These are phyloP conservation scores for Boletellus ananiceps DNA, from an alignment of 768 basidiomycete species.

Conservation along the genomic window DNA sequence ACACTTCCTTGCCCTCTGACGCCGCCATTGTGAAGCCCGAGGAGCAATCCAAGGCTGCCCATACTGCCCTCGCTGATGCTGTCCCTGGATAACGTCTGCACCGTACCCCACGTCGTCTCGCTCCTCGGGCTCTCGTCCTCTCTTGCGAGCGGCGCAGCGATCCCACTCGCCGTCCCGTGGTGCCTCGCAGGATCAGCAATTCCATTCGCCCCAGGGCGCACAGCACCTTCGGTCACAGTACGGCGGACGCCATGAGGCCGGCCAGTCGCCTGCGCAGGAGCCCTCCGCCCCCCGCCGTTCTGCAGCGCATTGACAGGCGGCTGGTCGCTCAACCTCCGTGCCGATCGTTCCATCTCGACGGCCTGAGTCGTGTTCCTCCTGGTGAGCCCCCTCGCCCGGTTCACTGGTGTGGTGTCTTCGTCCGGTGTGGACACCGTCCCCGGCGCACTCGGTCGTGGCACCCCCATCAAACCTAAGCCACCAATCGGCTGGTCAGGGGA, in stretches of 20 bases:
- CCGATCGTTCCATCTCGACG: conserved; percentile 15
- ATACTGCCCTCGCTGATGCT: conserved; percentile 22
- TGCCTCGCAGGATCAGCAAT: conserved; percentile 2
- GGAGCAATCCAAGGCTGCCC: conserved; percentile 26
- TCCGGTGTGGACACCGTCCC: conserved; percentile 27
- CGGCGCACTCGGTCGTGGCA: conserved; percentile 16
- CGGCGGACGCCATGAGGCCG: conserved; percentile 20
- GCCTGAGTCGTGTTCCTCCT: conserved; percentile 26
- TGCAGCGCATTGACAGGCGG: conserved; percentile 8
- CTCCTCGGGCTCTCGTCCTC: conserved; percentile 29
- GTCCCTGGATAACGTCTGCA: conserved; percentile 21
- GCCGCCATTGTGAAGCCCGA: conserved; percentile 31
- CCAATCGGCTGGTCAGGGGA: conserved; percentile 25
- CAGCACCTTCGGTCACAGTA: conserved; percentile 14
- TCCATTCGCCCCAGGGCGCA: conserved; percentile 8
- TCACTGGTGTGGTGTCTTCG: conserved; percentile 26
- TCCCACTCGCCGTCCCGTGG: conserved; percentile 8
- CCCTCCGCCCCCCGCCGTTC: conserved; percentile 19
- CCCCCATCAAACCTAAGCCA: conserved; percentile 26
- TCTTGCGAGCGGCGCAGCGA: conserved; percentile 11
- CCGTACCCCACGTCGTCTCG: conserved; percentile 36
- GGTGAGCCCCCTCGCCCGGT: conserved; percentile 14
- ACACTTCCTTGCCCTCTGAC: conserved; percentile 23
- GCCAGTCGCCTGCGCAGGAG: conserved; percentile 11
- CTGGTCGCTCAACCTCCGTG: conserved; percentile 15